Percentiles rank a stretch among this genome's conserved stretches.
Conservation (phyloP, 306 rosid species). For the Lablab purpureus region DNA sequence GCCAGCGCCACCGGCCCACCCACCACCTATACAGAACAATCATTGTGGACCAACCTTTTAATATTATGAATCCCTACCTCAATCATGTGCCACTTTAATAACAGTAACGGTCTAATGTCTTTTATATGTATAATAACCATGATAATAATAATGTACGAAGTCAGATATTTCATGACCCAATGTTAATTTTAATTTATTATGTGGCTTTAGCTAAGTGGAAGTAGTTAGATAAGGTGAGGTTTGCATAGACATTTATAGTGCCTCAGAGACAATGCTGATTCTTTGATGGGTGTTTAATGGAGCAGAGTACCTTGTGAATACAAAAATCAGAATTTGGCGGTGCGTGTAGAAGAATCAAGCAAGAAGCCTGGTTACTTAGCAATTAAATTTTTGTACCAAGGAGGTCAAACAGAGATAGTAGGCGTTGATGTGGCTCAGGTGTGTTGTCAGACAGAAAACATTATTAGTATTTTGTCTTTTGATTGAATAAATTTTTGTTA, state of each 20-base stretch:
- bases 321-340: constrained; percentile 65
- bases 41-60: constrained; percentile 37
- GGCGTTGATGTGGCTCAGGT: constrained; percentile 89
- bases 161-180: constrained; percentile 15
- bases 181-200: constrained; percentile 9
- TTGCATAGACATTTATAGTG: neutral
- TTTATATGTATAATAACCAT: neutral
- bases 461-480: neutral
- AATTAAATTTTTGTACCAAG: constrained; percentile 78
- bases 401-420: constrained; percentile 95
- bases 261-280: neutral
- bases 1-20: constrained; percentile 39
- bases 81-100: constrained; percentile 42
- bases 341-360: constrained; percentile 93
- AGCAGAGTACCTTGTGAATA: constrained; percentile 79
- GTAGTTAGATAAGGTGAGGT: neutral
- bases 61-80: constrained; percentile 30
- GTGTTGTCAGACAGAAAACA: constrained; percentile 9
- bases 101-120: constrained; percentile 55
- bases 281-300: neutral
- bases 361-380: constrained; percentile 69
- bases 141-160: constrained; percentile 11
- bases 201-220: neutral
- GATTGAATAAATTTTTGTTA: neutral
- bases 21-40: constrained; percentile 4